Percentiles rank a stretch among this genome's conserved stretches.
Conservation (phyloP, 192 early-diverging fungal genomes). For the Lobosporangium transversale region DNA sequence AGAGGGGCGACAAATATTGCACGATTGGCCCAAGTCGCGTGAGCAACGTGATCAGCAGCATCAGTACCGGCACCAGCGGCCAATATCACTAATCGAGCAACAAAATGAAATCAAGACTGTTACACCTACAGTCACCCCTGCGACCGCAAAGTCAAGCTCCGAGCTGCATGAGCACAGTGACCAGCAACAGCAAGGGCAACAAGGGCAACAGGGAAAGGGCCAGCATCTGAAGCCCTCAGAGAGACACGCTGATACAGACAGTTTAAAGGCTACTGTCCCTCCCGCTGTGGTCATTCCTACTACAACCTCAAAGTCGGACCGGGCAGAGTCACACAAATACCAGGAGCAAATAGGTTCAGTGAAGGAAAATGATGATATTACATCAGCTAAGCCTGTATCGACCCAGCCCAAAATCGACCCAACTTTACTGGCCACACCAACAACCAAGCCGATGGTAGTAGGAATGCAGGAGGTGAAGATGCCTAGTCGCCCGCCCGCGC, state of each 20-base stretch:
- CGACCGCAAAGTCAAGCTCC: neutral
- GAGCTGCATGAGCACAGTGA: no score
- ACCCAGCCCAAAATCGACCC: no score
- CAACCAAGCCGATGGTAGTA: neutral
- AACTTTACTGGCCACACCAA: no score
- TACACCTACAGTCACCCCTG: no score
- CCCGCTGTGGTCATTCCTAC: neutral
- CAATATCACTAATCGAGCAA: neutral
- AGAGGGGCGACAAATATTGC: no score
- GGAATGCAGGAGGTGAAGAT: neutral
- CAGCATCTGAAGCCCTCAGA: no score
- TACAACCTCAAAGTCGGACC: neutral
- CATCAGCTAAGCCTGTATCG: neutral
- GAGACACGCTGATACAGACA: no score
- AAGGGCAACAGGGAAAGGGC: neutral
- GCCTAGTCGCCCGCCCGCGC: neutral
- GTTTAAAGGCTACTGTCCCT: no score
- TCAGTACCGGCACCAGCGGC: neutral
- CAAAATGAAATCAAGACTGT: neutral
- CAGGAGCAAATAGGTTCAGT: neutral
- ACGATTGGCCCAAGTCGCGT: no score
- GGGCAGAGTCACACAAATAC: neutral
- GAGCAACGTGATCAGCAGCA: neutral
- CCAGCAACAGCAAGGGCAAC: neutral
- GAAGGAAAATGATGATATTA: no score